phyloP scores from a whole-genome alignment of 2,329 filamentous ascomycete genomes.

The Thelonectria discophora region DNA sequence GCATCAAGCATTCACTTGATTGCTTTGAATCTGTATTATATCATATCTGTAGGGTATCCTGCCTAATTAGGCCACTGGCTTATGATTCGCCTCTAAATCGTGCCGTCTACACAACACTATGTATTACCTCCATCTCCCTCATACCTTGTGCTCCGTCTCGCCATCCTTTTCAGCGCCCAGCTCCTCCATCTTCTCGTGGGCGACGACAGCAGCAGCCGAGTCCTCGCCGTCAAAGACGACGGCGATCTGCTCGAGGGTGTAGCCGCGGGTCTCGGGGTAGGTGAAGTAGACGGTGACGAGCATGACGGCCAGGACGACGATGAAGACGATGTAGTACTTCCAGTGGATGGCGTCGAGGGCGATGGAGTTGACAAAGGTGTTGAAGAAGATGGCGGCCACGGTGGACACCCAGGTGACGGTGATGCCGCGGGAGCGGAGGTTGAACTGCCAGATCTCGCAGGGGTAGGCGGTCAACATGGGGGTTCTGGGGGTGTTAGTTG shows the following conservation, averaged over 20 bases:
- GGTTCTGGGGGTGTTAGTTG: constrained; percentile 39
- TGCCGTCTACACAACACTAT: background rate
- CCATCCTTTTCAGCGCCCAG: constrained; percentile 14
- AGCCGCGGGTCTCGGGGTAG: constrained; percentile 47
- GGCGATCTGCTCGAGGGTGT: constrained; percentile 38
- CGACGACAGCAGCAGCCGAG: constrained; percentile 17
- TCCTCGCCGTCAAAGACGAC: constrained; percentile 37
- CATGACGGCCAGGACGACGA: constrained; percentile 32
- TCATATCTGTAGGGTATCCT: constrained; percentile 17
- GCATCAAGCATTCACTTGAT: background rate
- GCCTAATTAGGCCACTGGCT: background rate
- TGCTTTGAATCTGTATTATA: background rate
- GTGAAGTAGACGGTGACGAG: constrained; percentile 36
- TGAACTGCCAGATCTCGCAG: constrained; percentile 47
- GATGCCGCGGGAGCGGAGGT: constrained; percentile 49
- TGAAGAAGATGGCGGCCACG: constrained; percentile 45
- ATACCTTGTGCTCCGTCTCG: constrained; percentile 11
- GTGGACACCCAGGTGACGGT: constrained; percentile 55
- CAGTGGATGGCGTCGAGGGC: constrained; percentile 35
- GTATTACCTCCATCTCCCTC: background rate
- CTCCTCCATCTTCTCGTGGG: constrained; percentile 25
- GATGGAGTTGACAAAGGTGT: constrained; percentile 49
- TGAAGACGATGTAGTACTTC: constrained; percentile 32
- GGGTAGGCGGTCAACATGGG: constrained; percentile 56
- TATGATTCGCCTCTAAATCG: background rate